phyloP scores from a whole-genome alignment of 2,329 filamentous ascomycete species.

The Leptographium wingfieldii region DNA sequence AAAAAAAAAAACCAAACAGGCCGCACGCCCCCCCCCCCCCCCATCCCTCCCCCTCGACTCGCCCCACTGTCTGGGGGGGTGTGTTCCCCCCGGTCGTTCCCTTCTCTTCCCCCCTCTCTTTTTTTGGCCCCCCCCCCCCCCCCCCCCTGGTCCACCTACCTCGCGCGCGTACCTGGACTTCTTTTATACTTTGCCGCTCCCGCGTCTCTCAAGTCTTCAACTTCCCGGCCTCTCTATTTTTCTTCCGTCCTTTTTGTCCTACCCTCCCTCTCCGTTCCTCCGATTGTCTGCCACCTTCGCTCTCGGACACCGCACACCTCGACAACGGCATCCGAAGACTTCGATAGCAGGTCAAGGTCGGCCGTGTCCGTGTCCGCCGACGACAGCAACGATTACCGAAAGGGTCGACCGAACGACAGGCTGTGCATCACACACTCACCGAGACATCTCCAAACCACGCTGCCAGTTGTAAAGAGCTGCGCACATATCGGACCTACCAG shows the following conservation, averaged over 20 bases:
- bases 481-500: background rate
- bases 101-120: background rate
- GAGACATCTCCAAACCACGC: slow-evolving; percentile 1
- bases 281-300: background rate
- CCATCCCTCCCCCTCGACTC: background rate
- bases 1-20: too few relatives aligned
- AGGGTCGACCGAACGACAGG: too few relatives aligned
- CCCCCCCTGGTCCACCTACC: background rate
- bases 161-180: background rate
- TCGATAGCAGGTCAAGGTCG: background rate
- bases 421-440: background rate
- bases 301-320: background rate
- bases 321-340: background rate
- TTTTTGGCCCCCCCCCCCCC: background rate
- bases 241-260: background rate
- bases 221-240: slow-evolving; percentile 13
- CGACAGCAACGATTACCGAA: background rate
- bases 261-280: background rate
- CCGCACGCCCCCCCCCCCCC: too few relatives aligned
- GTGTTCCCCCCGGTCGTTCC: background rate
- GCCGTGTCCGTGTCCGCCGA: background rate
- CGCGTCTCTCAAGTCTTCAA: slow-evolving; percentile 18
- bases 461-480: background rate
- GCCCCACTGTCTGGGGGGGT: background rate
- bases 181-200: slow-evolving; percentile 18